These are phyloP conservation scores for Bryoerythrophyllum caledonicum DNA, from an alignment of 225 moss, liverwort and hornwort genomes.

Conservation along the genomic window DNA sequence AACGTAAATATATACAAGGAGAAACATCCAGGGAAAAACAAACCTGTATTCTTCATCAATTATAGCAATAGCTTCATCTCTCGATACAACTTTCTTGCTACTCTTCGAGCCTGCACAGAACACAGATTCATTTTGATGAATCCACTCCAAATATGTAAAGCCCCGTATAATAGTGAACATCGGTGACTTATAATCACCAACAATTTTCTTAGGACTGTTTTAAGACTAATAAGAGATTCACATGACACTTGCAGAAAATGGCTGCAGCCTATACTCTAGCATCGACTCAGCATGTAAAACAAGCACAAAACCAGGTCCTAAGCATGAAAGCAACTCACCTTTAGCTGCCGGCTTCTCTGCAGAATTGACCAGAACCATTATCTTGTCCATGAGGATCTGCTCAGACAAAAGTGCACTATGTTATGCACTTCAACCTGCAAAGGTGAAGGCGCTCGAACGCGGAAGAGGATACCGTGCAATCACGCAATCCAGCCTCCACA, in stretches of 20 bases:
- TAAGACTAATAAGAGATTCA: constrained; percentile 1
- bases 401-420: constrained; percentile 17
- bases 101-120: constrained; percentile 44
- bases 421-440: constrained; percentile 8
- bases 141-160: background rate
- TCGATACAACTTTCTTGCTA: constrained; percentile 53
- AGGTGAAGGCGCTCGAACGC: background rate
- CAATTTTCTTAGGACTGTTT: background rate
- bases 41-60: constrained; percentile 87
- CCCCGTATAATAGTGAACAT: background rate
- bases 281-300: background rate
- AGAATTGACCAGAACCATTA: constrained; percentile 73
- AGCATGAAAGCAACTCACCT: constrained; percentile 37
- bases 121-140: constrained; percentile 1
- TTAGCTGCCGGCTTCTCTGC: constrained; percentile 54
- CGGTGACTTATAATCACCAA: background rate
- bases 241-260: background rate
- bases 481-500: constrained; percentile 16
- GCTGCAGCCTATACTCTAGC: background rate
- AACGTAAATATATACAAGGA: background rate
- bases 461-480: background rate
- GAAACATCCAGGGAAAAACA: background rate
- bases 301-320: background rate
- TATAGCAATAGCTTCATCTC: constrained; percentile 74
- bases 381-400: constrained; percentile 89